These are phyloP conservation scores for Fomes fomentarius DNA, from an alignment of 1,284 basidiomycete species.

Conservation along the genomic window DNA sequence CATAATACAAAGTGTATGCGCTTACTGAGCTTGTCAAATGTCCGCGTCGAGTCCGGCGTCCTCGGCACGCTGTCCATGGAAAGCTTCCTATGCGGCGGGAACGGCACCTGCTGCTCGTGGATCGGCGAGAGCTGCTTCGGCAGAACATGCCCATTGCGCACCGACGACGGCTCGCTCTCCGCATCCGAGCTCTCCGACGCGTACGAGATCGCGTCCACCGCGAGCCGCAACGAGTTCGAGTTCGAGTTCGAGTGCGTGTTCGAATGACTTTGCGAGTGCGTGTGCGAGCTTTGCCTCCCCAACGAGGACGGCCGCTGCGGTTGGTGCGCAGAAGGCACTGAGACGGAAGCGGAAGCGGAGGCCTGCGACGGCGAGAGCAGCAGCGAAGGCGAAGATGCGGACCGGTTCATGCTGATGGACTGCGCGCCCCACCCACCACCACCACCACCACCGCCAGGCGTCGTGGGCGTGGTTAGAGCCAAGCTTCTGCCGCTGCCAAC, in stretches of 20 bases:
- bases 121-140: slow-evolving; percentile 33
- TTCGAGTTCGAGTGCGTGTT: no score
- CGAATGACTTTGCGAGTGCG: no score
- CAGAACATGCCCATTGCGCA: slow-evolving; percentile 8
- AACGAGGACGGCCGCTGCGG: slow-evolving; percentile 13
- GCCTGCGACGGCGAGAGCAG: slow-evolving; percentile 12
- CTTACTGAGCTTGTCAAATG: slow-evolving; percentile 26
- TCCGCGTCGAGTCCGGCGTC: slow-evolving; percentile 34
- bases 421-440: slow-evolving; percentile 24
- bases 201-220: slow-evolving; percentile 22
- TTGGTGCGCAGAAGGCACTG: background rate
- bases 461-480: slow-evolving; percentile 5
- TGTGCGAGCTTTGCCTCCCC: slow-evolving; percentile 27
- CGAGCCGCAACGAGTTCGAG: slow-evolving; percentile 19
- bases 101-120: slow-evolving; percentile 28
- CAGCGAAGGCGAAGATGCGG: slow-evolving; percentile 28
- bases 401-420: slow-evolving; percentile 15
- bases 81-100: slow-evolving; percentile 24
- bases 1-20: background rate
- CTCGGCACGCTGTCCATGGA: slow-evolving; percentile 33
- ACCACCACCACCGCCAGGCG: no score
- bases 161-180: slow-evolving; percentile 18
- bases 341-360: slow-evolving; percentile 10
- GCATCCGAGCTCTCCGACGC: slow-evolving; percentile 27
- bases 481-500: slow-evolving; percentile 4